Conservation (phyloP, 441 rosid species). For the Rhodomyrtus psidioides region DNA sequence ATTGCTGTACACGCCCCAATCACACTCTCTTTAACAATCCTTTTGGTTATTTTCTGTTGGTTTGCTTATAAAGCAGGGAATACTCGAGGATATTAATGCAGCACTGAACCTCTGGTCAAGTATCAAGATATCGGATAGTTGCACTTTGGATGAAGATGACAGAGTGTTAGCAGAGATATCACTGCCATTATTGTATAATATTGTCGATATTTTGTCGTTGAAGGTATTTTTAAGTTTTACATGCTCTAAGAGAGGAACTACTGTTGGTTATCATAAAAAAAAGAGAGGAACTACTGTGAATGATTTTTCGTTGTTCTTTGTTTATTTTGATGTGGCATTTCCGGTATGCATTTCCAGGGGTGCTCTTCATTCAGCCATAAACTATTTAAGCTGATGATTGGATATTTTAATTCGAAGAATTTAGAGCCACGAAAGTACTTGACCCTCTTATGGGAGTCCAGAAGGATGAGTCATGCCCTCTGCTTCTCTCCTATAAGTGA, state of each 20-base stretch:
- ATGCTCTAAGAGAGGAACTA: background rate
- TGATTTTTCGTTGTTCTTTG: conserved; percentile 2
- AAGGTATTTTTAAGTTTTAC: conserved; percentile 37
- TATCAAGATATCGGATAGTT: conserved; percentile 25
- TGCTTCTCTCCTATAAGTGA: conserved; percentile 74
- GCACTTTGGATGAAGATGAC: conserved; percentile 19
- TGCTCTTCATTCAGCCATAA: conserved; percentile 33
- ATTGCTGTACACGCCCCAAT: background rate
- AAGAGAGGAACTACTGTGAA: background rate
- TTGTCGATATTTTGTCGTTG: conserved; percentile 59
- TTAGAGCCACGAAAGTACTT: conserved; percentile 46
- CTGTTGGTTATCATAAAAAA: no score
- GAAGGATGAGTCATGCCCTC: conserved; percentile 85
- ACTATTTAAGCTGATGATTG: conserved; percentile 51
- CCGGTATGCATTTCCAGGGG: conserved; percentile 42
- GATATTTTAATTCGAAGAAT: conserved; percentile 41
- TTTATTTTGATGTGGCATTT: background rate
- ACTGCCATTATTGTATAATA: conserved; percentile 47
- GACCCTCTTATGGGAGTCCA: conserved; percentile 65
- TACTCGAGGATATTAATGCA: conserved; percentile 49
- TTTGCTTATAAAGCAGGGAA: conserved; percentile 29
- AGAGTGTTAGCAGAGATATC: conserved; percentile 29
- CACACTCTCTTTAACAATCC: conserved; percentile 5
- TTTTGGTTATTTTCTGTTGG: background rate
- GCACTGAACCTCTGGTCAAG: conserved; percentile 56